A percentile compares a stretch with the other conserved stretches of the same genome.
Evolutionary conservation across 192 early-diverging fungal species (phyloP).

Genomic region (Nowakowskiella sp.): DNA sequence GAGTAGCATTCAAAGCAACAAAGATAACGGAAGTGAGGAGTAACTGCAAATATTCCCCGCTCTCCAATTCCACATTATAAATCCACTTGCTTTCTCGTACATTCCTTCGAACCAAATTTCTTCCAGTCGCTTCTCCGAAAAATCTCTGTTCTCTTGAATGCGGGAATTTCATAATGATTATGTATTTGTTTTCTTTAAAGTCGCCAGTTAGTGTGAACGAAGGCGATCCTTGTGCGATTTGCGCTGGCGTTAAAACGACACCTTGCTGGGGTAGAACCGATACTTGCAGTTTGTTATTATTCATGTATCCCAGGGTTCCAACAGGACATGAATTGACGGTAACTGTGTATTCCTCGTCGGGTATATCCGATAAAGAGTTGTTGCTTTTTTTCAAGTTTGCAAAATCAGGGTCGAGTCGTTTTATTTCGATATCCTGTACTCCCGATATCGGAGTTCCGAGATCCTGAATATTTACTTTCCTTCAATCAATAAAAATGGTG

Average conservation of each 20-base stretch:
- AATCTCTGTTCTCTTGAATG: conserved; percentile 28
- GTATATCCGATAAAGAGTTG: conserved; percentile 1
- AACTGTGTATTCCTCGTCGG: conserved; percentile 1
- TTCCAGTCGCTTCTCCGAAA: conserved; percentile 21
- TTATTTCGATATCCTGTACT: conserved; percentile 12
- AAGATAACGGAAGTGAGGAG: conserved; percentile 23
- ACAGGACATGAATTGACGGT: neutral
- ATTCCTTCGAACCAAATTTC: conserved; percentile 15
- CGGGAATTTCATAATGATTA: conserved; percentile 19
- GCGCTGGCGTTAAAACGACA: neutral
- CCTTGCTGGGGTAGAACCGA: conserved; percentile 3
- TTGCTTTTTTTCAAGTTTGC: too few species aligned
- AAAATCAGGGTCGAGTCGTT: too few species aligned
- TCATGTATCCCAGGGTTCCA: conserved; percentile 10
- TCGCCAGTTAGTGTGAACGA: conserved; percentile 26
- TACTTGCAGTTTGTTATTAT: conserved; percentile 13
- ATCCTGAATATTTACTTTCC: conserved; percentile 2
- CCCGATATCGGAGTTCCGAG: neutral
- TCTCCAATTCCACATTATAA: conserved; percentile 26
- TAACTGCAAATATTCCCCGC: conserved; percentile 20
- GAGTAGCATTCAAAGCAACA: too few species aligned
- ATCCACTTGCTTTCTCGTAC: conserved; percentile 21
- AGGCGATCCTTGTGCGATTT: conserved; percentile 2
- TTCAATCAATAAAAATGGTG: conserved; percentile 4
- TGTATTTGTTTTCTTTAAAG: conserved; percentile 24